These are phyloP conservation scores for Rubia peregrina DNA, from an alignment of 305 asterid genomes.

Conservation along the genomic window DNA sequence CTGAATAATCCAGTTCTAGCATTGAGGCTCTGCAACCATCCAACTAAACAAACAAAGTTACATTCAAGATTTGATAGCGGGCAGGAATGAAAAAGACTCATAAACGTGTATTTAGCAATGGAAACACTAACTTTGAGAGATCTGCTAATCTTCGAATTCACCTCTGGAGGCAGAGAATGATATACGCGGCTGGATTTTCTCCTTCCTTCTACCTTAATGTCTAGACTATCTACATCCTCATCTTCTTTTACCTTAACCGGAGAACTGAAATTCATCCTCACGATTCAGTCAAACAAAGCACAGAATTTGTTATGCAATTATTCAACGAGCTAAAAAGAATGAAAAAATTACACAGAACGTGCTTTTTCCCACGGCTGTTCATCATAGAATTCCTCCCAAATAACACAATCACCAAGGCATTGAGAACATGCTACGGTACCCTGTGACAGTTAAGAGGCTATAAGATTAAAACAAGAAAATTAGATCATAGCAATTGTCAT, in stretches of 20 bases:
- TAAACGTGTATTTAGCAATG: slow-evolving; percentile 18
- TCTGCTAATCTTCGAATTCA: slow-evolving; percentile 93
- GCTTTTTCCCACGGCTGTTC: slow-evolving; percentile 97
- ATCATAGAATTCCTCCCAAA: slow-evolving; percentile 94
- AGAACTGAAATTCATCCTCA: slow-evolving; percentile 48
- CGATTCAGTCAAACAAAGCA: neutral
- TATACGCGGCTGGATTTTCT: slow-evolving; percentile 64
- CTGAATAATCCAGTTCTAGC: slow-evolving; percentile 86
- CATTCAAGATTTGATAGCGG: slow-evolving; percentile 27
- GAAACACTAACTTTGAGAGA: slow-evolving; percentile 77
- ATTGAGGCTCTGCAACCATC: slow-evolving; percentile 98
- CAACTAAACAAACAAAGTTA: slow-evolving; percentile 72
- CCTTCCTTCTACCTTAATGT: slow-evolving; percentile 54
- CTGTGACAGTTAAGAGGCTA: slow-evolving; percentile 25
- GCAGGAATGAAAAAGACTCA: neutral
- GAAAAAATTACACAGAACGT: slow-evolving; percentile 53
- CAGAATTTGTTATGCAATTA: neutral
- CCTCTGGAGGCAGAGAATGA: slow-evolving; percentile 70
- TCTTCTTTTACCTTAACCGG: slow-evolving; percentile 88
- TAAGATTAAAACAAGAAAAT: slow-evolving; percentile 2
- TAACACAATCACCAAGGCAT: slow-evolving; percentile 87
- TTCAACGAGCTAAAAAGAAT: neutral
- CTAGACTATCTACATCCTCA: slow-evolving; percentile 86
- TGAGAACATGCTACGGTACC: slow-evolving; percentile 67
- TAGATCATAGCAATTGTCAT: neutral